Evolutionary conservation across 352 stramenopile genomes (phyloP).

Genomic region (Phytopythium boreale): DNA sequence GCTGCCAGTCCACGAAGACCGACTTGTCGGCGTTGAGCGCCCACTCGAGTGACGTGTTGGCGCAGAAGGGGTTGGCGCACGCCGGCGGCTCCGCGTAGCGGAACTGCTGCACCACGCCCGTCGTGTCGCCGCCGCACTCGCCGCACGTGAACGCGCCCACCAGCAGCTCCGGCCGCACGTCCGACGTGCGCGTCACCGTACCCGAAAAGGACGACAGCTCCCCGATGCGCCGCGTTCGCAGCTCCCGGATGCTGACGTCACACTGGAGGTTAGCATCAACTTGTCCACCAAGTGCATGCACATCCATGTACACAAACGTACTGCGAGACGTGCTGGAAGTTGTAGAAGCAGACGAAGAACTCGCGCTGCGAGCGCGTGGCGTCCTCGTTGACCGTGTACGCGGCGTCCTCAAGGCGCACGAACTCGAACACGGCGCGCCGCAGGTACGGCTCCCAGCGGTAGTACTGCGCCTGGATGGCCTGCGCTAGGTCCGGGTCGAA

Average conservation of each 20-base stretch:
- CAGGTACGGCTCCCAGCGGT: conserved; percentile 81
- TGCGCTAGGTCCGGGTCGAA: conserved; percentile 80
- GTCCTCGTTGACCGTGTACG: conserved; percentile 78
- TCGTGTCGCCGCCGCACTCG: conserved; percentile 92
- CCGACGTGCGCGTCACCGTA: conserved; percentile 97
- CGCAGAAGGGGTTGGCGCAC: conserved; percentile 96
- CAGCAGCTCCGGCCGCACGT: conserved; percentile 97
- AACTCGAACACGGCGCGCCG: conserved; percentile 76
- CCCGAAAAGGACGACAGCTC: conserved; percentile 92
- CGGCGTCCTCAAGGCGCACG: conserved; percentile 66
- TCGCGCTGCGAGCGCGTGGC: conserved; percentile 76
- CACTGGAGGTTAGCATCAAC: too few species aligned
- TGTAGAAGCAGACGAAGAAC: conserved; percentile 90
- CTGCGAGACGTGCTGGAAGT: conserved; percentile 85
- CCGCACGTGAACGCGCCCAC: conserved; percentile 94
- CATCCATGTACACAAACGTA: too few species aligned
- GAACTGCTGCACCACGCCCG: conserved; percentile 97
- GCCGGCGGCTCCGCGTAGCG: conserved; percentile 95
- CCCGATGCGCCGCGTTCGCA: conserved; percentile 93
- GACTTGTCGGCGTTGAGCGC: conserved; percentile 89
- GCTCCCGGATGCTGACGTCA: conserved; percentile 83
- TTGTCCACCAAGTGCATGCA: too few species aligned
- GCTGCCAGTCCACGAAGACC: conserved; percentile 99
- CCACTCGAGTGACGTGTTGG: conserved; percentile 78
- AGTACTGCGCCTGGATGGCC: conserved; percentile 83